Base-by-base conservation (phyloP, 768 basidiomycete genomes). In the Piloderma croceum region DNA sequence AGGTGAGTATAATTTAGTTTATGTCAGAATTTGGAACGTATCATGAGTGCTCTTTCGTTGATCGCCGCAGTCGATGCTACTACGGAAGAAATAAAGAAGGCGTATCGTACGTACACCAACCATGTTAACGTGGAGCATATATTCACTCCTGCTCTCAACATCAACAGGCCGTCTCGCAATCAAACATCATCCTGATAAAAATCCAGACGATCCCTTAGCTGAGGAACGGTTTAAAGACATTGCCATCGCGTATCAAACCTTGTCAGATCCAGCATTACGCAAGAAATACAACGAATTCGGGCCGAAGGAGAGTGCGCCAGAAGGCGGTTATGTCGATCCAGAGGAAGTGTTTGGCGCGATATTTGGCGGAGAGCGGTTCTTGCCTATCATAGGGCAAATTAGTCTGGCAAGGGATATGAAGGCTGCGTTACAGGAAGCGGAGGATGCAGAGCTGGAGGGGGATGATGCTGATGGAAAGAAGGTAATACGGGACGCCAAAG, bases 221-320 rank as follows among this genome's bases (percentile, higher is more conserved):
- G 89, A 87, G 52, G 89, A 89, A 45, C 75, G 79, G n/a, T 91
- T 91, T 71, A 90, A 90, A 55, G 75, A 84, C 47, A 90, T 94
- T 46, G 88, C 90, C 0, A 86, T 91, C 36, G 90, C 90, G 3
- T 90, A 85, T 56, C 86, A 90, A 56, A 89, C 86, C 0, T 75
- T 92, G 5, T 89, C 86, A 1, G 89, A 92, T 47, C 76, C 80
- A 3, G 63, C 50, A 1, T 73, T 90, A 7, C 78, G 90, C 11
- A 73, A 75, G 48, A 90, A 90, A 56, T 94, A 93, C 65, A 92
- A 94, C 61, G 87, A 90, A 56, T 93, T 91, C 56, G 91, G 90
- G 2, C 70, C 84, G 1, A 87, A 84, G 62, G 88, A 84, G 65
- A 85, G 78, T 39, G 80, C 76, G 3, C 72, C 84, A 0, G 89